A percentile compares a stretch with the other conserved stretches of the same genome.
Conservation (phyloP, 805 yeast species). For the Tetrapisispora arboricola region DNA sequence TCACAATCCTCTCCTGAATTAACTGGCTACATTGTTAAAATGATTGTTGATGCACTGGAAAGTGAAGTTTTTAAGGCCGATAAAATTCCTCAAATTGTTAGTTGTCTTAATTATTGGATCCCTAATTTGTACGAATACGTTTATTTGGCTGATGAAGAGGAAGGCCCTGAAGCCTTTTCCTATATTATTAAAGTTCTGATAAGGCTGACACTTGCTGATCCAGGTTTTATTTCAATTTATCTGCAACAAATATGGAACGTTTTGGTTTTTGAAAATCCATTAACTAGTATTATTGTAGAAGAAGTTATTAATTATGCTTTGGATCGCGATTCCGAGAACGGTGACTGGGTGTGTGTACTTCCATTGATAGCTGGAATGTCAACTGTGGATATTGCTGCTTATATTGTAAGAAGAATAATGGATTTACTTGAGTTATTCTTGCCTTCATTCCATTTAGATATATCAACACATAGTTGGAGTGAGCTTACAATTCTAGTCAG, state of each 20-base stretch:
- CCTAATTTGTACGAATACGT: conserved; percentile 52
- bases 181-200: conserved; percentile 55
- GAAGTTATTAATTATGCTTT: conserved; percentile 66
- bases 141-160: conserved; percentile 41
- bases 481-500: conserved; percentile 62
- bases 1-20: conserved; percentile 47
- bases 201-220: conserved; percentile 42
- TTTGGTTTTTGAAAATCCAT: conserved; percentile 48
- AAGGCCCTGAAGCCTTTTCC: conserved; percentile 52
- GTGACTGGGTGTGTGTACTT: conserved; percentile 53
- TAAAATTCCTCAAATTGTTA: conserved; percentile 17
- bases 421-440: conserved; percentile 42
- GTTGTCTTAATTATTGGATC: conserved; percentile 57
- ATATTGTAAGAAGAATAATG: conserved; percentile 48
- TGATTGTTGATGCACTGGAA: conserved; percentile 19
- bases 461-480: conserved; percentile 48
- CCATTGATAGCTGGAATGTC: conserved; percentile 57
- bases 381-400: conserved; percentile 61
- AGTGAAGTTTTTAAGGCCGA: conserved; percentile 14
- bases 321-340: conserved; percentile 68
- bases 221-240: conserved; percentile 41
- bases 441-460: conserved; percentile 32
- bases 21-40: conserved; percentile 43
- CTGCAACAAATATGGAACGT: conserved; percentile 58
- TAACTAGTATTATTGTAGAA: conserved; percentile 51